Evolutionary conservation across 2,329 filamentous ascomycete species (phyloP).

Genomic region (Aspergillus fumigatus): DNA sequence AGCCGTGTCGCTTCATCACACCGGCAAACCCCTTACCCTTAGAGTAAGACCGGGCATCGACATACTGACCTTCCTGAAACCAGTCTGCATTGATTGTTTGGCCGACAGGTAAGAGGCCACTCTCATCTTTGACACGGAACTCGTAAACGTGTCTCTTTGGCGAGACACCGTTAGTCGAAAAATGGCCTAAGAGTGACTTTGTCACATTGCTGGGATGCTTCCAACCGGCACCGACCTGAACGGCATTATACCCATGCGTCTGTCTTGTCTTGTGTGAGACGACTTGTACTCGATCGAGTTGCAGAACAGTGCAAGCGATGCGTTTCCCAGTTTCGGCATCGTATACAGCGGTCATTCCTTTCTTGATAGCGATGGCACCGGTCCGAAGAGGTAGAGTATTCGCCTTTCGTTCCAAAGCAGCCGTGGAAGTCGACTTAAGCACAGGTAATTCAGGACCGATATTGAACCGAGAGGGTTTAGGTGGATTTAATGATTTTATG

Average conservation of each 20-base stretch:
- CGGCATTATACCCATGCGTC: constrained; percentile 86
- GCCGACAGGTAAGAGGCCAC: constrained; percentile 72
- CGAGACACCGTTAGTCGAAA: constrained; percentile 71
- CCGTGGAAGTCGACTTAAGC: constrained; percentile 53
- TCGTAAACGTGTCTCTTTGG: constrained; percentile 82
- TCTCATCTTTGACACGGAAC: constrained; percentile 73
- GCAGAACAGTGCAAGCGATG: constrained; percentile 83
- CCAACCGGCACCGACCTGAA: constrained; percentile 78
- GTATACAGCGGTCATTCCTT: constrained; percentile 92
- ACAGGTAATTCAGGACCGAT: constrained; percentile 46
- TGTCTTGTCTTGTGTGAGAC: constrained; percentile 77
- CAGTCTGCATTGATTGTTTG: constrained; percentile 75
- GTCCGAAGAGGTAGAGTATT: constrained; percentile 63
- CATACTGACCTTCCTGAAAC: constrained; percentile 85
- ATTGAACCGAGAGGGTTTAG: constrained; percentile 51
- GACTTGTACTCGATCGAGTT: constrained; percentile 89
- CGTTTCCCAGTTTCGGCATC: constrained; percentile 69
- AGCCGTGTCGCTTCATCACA: constrained; percentile 96
- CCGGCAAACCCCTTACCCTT: constrained; percentile 92
- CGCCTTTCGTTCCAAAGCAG: constrained; percentile 57
- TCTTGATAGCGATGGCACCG: constrained; percentile 82
- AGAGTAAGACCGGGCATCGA: constrained; percentile 75
- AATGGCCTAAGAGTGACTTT: constrained; percentile 83
- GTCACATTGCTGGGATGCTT: constrained; percentile 71
- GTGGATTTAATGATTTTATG: constrained; percentile 57